A percentile compares a stretch with the other conserved stretches of the same genome.
Conservation (phyloP, 495 filamentous ascomycete species). For the Aspergillus leporis region DNA sequence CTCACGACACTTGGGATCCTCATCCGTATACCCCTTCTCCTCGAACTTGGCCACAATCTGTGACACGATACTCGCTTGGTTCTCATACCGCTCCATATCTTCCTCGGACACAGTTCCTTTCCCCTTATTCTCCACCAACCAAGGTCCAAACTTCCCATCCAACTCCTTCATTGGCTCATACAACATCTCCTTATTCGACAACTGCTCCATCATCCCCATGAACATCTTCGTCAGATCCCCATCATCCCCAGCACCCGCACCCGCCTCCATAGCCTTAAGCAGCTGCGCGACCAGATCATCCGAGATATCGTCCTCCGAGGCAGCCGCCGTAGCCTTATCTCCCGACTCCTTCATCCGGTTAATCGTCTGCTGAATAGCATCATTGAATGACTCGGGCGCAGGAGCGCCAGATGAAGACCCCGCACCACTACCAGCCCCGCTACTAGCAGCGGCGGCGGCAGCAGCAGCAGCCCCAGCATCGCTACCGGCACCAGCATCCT, state of each 20-base stretch:
- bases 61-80: conserved; percentile 76
- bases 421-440: conserved; percentile 6
- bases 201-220: conserved; percentile 96
- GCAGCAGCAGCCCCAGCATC: conserved; percentile 13
- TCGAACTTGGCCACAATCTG: conserved; percentile 93
- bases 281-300: conserved; percentile 85
- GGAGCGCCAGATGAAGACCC: conserved; percentile 20
- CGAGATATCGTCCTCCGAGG: conserved; percentile 60
- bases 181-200: conserved; percentile 96
- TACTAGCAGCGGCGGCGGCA: conserved; percentile 3
- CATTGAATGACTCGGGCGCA: conserved; percentile 69
- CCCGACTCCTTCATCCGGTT: conserved; percentile 89
- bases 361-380: conserved; percentile 88
- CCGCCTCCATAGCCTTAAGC: conserved; percentile 72
- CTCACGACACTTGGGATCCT: conserved; percentile 77
- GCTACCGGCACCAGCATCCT: conserved; percentile 53
- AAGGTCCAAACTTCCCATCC: conserved; percentile 83
- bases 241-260: conserved; percentile 53
- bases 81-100: conserved; percentile 76
- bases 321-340: conserved; percentile 77
- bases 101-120: conserved; percentile 60
- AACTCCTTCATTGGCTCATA: conserved; percentile 99
- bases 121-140: conserved; percentile 76
- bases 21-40: conserved; percentile 72
- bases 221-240: conserved; percentile 92